phyloP scores from a whole-genome alignment of 2,329 filamentous ascomycete species.

The Beauveria sp. region DNA sequence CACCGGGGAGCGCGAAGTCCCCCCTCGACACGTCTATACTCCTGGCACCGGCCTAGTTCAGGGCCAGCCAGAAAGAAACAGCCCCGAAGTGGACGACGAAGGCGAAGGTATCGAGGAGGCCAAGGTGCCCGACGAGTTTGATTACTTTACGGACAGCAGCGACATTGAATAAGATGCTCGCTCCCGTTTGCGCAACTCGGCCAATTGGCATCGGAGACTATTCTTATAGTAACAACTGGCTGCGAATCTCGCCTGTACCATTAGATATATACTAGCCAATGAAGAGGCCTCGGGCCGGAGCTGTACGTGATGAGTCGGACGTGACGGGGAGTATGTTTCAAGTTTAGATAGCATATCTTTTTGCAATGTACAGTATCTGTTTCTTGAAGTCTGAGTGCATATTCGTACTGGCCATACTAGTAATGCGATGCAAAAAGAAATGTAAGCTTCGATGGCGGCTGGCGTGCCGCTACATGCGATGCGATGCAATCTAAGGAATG shows the following conservation, averaged over 20 bases:
- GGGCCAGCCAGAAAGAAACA: too few relatives aligned
- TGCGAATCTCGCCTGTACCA: slow-evolving; percentile 15
- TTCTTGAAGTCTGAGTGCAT: neutral
- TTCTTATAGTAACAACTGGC: neutral
- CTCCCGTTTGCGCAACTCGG: neutral
- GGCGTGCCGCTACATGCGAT: neutral
- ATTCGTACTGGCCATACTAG: neutral
- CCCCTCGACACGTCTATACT: too few relatives aligned
- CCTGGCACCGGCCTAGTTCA: too few relatives aligned
- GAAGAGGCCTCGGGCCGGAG: neutral
- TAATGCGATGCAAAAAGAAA: neutral
- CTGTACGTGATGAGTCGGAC: neutral
- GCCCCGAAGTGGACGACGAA: slow-evolving; percentile 70
- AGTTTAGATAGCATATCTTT: slow-evolving; percentile 8
- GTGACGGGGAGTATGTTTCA: neutral
- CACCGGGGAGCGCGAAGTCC: neutral
- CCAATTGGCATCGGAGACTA: neutral
- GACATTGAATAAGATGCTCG: slow-evolving; percentile 29
- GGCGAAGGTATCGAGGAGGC: slow-evolving; percentile 68
- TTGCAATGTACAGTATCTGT: slow-evolving; percentile 8
- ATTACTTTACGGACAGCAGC: slow-evolving; percentile 66
- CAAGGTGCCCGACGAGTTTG: slow-evolving; percentile 61
- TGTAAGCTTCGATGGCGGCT: neutral
- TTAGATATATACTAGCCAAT: slow-evolving; percentile 9
- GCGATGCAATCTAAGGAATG: neutral